Percentiles rank a stretch among this genome's conserved stretches.
These are phyloP conservation scores for Gastrolobium villosum DNA, from an alignment of 306 rosid genomes.

Conservation along the genomic window DNA sequence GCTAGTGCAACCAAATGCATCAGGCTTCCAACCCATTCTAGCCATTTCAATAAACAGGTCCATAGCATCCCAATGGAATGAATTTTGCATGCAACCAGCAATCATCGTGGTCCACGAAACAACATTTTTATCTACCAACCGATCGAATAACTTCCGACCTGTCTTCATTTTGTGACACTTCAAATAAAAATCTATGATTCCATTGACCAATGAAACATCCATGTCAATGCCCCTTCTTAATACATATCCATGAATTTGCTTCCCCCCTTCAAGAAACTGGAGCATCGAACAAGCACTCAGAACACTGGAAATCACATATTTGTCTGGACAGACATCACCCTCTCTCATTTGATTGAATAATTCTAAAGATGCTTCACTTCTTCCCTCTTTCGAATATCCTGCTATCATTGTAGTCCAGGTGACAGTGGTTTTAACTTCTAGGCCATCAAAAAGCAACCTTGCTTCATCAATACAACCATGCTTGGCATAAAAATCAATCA, in stretches of 20 bases:
- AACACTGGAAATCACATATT: conserved; percentile 80
- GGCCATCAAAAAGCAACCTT: conserved; percentile 68
- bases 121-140: conserved; percentile 60
- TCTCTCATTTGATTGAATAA: conserved; percentile 75
- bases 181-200: conserved; percentile 75
- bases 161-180: conserved; percentile 77
- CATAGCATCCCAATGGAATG: conserved; percentile 71
- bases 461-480: conserved; percentile 70
- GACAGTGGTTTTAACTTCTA: conserved; percentile 62
- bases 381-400: conserved; percentile 76
- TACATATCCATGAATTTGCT: conserved; percentile 82
- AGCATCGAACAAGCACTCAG: conserved; percentile 81
- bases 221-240: conserved; percentile 68
- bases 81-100: conserved; percentile 93
- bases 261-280: conserved; percentile 75
- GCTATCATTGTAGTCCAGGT: conserved; percentile 88
- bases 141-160: conserved; percentile 67
- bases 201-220: conserved; percentile 82
- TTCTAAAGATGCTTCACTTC: conserved; percentile 71
- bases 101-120: conserved; percentile 95
- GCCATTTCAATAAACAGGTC: conserved; percentile 74
- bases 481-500: conserved; percentile 79
- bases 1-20: conserved; percentile 84
- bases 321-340: conserved; percentile 64
- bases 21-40: conserved; percentile 69